Evolutionary conservation across 2,329 filamentous ascomycete species (phyloP), one percentile per base, ranked within the genome.

Genomic region (Paracoccidioides brasiliensis): DNA sequence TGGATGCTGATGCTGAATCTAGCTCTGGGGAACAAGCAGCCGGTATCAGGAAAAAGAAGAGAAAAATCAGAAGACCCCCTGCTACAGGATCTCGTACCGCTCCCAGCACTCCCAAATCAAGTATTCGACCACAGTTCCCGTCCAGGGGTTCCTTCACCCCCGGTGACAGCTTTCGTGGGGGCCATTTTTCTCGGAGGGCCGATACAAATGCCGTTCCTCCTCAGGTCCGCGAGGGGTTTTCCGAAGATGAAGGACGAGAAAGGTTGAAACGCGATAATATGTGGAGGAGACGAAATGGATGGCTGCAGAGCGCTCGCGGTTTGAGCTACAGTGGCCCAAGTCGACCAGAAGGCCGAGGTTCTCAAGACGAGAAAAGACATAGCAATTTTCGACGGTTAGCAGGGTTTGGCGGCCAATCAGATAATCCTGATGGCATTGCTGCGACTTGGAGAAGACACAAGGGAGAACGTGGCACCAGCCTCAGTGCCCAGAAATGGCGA

Each of bases 401-500:
- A 15, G 81, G 77, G 46, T 69, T 82, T 56, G 80, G 84, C 58
- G 79, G 81, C 14, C 80, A 81, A 28, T 79, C 82, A n/a, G 80
- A 77, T 37, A 74, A 82, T 58, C 72, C 77, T 45, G 85, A 85
- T 9, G 82, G 85, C 57, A 78, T 80, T 22, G 79, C 84, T 61
- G 78, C 78, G 12, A 76, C 81, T 49, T 71, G 72, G 70, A 70
- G 69, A 57, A 69, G 72, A 43, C 72, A 75, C 60, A 72, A 80
- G 33, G 66, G 70, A 42, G 86, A 90, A 60, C 78, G 85, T 62
- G 83, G 85, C 30, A 81, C 85, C 2, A 89, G 84, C 14, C 83
- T 86, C 5, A 74, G 74, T 64, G 89, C 82, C 15, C 86, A 91
- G 64, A 89, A 88, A 74, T 98, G 93, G 93, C 85, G 84, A 60